These are phyloP conservation scores for Cruciata laevipes DNA, from an alignment of 257 asterid genomes.

Conservation along the genomic window DNA sequence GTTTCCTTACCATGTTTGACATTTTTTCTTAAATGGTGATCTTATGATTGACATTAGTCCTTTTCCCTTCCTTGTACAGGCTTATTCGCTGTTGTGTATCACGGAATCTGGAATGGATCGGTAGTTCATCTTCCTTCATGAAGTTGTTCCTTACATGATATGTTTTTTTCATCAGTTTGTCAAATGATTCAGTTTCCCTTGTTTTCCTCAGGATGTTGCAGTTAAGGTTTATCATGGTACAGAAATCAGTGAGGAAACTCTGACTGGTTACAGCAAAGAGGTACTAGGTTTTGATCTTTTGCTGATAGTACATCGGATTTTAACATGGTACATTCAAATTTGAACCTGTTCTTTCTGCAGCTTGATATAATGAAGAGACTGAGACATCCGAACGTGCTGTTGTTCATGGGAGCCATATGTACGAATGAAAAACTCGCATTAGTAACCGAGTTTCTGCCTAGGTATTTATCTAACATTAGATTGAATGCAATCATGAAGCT, in stretches of 20 bases:
- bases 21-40: not conserved
- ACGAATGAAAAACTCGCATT: conserved; percentile 61
- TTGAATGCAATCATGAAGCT: not conserved
- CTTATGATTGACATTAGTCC: conserved; percentile 15
- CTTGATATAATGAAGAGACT: conserved; percentile 62
- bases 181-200: conserved; percentile 3
- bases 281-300: conserved; percentile 23
- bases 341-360: conserved; percentile 26
- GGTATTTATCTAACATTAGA: conserved; percentile 24
- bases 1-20: not conserved
- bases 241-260: conserved; percentile 39
- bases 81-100: conserved; percentile 56
- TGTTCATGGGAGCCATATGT: conserved; percentile 71
- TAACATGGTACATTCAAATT: not conserved
- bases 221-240: conserved; percentile 60
- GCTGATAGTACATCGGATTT: not conserved
- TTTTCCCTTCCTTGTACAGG: conserved; percentile 33
- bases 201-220: conserved; percentile 57
- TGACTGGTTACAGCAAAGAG: conserved; percentile 55
- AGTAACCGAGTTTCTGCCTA: conserved; percentile 57
- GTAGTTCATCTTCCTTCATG: conserved; percentile 25
- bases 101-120: conserved; percentile 74
- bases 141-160: conserved; percentile 6
- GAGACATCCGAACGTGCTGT: conserved; percentile 70
- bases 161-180: conserved; percentile 11